Evolutionary conservation across 305 asterid genomes (phyloP).

Genomic region (Andrographis paniculata): DNA sequence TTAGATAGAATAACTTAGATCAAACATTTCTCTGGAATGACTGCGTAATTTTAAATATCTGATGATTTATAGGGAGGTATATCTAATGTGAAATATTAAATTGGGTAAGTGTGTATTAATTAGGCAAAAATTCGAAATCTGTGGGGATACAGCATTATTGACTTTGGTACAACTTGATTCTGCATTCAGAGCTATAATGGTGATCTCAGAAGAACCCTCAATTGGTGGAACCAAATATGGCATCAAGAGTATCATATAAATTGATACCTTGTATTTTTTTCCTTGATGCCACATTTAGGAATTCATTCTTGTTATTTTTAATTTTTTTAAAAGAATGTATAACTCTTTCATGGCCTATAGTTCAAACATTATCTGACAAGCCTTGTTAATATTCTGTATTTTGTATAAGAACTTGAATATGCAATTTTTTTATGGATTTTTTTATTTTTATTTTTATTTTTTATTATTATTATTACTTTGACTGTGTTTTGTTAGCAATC

Average conservation of each 20-base stretch:
- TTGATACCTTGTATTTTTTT: neutral
- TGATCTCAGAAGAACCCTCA: constrained; percentile 1
- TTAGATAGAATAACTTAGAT: no score
- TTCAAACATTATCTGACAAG: neutral
- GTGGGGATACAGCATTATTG: neutral
- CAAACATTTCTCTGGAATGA: no score
- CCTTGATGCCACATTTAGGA: neutral
- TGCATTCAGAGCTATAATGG: neutral
- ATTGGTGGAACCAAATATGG: constrained; percentile 5
- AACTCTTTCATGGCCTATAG: neutral
- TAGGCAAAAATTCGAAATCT: constrained; percentile 1
- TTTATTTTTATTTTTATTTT: no score
- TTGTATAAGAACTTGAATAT: no score
- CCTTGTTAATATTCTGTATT: neutral
- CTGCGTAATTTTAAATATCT: constrained; percentile 5
- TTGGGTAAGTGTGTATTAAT: neutral
- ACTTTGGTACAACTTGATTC: constrained; percentile 4
- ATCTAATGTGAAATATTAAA: neutral
- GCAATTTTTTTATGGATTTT: no score
- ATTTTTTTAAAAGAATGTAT: no score
- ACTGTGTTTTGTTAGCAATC: no score
- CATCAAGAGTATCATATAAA: neutral
- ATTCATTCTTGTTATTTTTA: neutral
- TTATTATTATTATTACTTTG: neutral
- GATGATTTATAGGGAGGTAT: neutral